Evolutionary conservation across 305 asterid species (phyloP), one percentile per base, ranked within the genome.

Genomic region (Rubia balearica): DNA sequence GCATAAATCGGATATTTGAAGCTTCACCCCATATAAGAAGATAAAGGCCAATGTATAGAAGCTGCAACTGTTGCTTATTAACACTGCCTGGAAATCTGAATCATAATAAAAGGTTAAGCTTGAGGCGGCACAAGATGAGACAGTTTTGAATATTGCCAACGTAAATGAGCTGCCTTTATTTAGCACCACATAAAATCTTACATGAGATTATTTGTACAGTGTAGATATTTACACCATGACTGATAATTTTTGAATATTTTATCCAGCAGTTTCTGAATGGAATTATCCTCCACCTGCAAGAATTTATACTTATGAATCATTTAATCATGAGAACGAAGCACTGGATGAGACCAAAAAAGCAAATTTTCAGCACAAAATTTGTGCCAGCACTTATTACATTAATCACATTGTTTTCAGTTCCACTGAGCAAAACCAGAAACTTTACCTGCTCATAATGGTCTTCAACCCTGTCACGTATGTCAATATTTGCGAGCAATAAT

Each of bases 11-110:
- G 69, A 95, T 81, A 73, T 95, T 95, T 73, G 99, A 95, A 78
- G 98, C 98, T 91, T 95, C 99, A 46, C 99, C 98, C 99, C 99
- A 95, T 65, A 95, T 91, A 79, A 95, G 97, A 75, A 95, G 96
- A 90, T 91, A 95, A 64, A 95, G 94, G 65, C 86, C 97, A 71
- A 91, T 87, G 86, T 95, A 91, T 64, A 95, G 98, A 81, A 95
- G 97, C 83, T 90, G 90, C 57, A 85, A 81, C 80, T 95, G 99
- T 73, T 82, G 92, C 89, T 86, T 80, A 79, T 87, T 84, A 73
- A 83, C 81, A 65, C 81, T 85, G 69, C 24, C 64, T 17, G 94
- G 95, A 79, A 79, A 79, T 78, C 98, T 91, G 81, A 81, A 77
- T 48, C 45, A 61, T n/a, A 42, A 71, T 79, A 16, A 77, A 73